Base-by-base conservation (phyloP, 2,329 filamentous ascomycete species). In the Pseudogymnoascus sp. region DNA sequence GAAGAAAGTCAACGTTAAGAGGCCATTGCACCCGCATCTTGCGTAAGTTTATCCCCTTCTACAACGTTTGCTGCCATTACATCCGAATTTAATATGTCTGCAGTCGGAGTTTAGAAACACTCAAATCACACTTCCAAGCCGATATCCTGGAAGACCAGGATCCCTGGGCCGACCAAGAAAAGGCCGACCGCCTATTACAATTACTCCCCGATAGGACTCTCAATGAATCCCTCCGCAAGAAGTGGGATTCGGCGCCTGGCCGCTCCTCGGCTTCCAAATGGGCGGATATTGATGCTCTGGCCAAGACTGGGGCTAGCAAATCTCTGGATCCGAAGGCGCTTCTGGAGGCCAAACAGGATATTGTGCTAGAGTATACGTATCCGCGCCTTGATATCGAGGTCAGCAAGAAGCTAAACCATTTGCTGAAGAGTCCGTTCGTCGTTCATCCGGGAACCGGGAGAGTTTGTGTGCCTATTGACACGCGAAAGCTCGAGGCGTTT, bases 361-460 rank as follows among this genome's bases (percentile, higher is more conserved):
- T 99, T 64, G 87, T 97, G 3, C 83, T 99, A 30, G 94, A 99
- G 75, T 97, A 99, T 76, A 97, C 94, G 6, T 99, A 99, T 74
- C 94, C 94, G 2, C 88, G 94, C 38, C 88, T 99, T 60, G 94
- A 99, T 79, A 92, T 94, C 64, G 91, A 96, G 74, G 94, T 99
- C 72, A 94, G 89, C 71, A 97, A 97, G 80, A 96, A 97, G 73
- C 84, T 96, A 62, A 97, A 97, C 77, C 94, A 99, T 81, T 84
- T 99, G 81, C 86, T 99, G 68, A 99, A 99, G 74, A 92, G 88
- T 64, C 94, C 94, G 0, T 99, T 99, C 71, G 93, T 97, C 63
- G 87, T 99, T 37, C 94, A 99, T 72, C 94, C 94, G 0, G 91
- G 91, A 15, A 99, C 94, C 0, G 93, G 94, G 0, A 80, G 93